Base-by-base conservation (phyloP, 78 protist genomes). In the Chrysochromulina tobinii region DNA sequence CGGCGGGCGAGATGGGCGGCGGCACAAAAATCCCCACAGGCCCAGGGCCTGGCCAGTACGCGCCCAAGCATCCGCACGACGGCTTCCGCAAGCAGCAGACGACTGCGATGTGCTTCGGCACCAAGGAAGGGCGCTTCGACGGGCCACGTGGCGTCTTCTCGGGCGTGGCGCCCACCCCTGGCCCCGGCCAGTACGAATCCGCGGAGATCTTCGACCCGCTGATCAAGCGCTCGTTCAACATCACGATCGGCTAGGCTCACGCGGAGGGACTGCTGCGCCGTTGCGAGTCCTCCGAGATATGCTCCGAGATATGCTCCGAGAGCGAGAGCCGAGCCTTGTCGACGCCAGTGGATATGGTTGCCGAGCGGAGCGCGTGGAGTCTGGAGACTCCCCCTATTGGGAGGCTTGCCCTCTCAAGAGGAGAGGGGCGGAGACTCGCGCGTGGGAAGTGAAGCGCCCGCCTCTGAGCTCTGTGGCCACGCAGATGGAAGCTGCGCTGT, bases 151-250 rank as follows among this genome's bases (percentile, higher is more conserved):
- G 72, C 23, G 17, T 66, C 72, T 66, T 66, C 72, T 18, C 14
- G 17, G 72, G 27, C 27, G 72, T 20, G 8, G 72, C 72, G 72
- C n/a, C 72, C 53, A 72, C 81, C 12, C 85, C 85, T 3, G 85
- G 85, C 20, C 85, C 85, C 27, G 85, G 85, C n/a, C 15, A 5
- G 27, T 77, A 77, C 59, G 85, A 77, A 12, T 6, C 85, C 27
- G 15, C 11, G 3, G 85, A 77, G 7, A 38, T 3, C 27, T 9
- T 20, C 85, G 15, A 77, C 48, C 85, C 85, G 57, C 23, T 77
- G 61, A 3, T 77, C 57, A 77, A 77, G 85, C 85, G 85, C 25
- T 77, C 85, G 5, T 77, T 77, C 59, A 77, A 77, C 85, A 77
- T 77, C 59, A 77, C 85, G 38, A 5, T 77, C 48, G 58, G 85